Evolutionary conservation across 371 early-diverging fungal genomes (phyloP).

Genomic region (Apophysomyces variabilis): DNA sequence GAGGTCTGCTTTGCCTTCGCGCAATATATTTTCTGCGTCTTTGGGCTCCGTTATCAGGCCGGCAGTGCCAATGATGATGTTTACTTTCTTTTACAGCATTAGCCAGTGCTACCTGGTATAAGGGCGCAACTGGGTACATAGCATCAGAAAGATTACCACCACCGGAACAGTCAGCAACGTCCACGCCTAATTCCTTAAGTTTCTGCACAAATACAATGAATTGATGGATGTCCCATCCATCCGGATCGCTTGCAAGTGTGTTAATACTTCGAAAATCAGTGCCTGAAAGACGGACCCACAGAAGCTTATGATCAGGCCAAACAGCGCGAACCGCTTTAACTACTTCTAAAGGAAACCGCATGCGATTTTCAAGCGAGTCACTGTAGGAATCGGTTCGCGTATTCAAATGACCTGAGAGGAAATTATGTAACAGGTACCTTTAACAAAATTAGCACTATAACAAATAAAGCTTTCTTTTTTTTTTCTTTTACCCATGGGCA

Average conservation of each 20-base stretch:
- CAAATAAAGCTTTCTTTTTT: not conserved
- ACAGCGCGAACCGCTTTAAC: constrained; percentile 45
- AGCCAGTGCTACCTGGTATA: constrained; percentile 76
- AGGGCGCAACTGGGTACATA: constrained; percentile 2
- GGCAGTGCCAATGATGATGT: constrained; percentile 62
- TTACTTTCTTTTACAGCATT: constrained; percentile 58
- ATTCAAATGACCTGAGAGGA: constrained; percentile 79
- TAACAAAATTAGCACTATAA: constrained; percentile 29
- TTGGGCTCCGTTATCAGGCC: constrained; percentile 65
- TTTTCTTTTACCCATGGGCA: constrained; percentile 51
- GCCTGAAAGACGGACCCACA: constrained; percentile 73
- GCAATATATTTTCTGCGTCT: constrained; percentile 68
- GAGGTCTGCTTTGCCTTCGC: constrained; percentile 66
- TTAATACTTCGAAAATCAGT: constrained; percentile 54
- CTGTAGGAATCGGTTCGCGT: constrained; percentile 67
- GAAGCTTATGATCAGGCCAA: constrained; percentile 73
- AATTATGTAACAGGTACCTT: constrained; percentile 80
- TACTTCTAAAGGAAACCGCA: constrained; percentile 50
- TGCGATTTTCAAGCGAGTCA: constrained; percentile 56
- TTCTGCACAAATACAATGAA: constrained; percentile 56
- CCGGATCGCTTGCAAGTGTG: constrained; percentile 9
- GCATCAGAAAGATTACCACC: constrained; percentile 61
- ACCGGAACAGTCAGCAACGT: constrained; percentile 69
- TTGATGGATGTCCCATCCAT: constrained; percentile 66
- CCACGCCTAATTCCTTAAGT: constrained; percentile 69